Percentiles rank a stretch among this genome's conserved stretches.
Conservation (phyloP, 306 rosid genomes). For the Arachis stenosperma region DNA sequence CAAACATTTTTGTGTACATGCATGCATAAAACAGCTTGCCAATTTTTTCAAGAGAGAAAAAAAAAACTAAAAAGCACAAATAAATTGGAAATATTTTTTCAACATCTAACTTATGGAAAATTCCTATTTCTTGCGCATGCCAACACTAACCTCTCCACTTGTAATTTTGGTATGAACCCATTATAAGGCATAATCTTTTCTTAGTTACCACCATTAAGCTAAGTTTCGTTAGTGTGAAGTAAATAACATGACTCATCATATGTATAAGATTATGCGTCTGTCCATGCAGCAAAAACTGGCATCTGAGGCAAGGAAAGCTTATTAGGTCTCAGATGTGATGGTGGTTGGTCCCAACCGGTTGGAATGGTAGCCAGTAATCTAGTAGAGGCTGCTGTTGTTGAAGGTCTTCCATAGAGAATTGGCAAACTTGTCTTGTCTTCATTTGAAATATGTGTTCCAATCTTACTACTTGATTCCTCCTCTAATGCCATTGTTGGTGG, state of each 20-base stretch:
- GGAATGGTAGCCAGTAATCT: conserved; percentile 46
- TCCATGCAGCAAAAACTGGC: conserved; percentile 70
- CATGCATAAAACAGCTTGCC: conserved; percentile 33
- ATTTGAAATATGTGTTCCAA: conserved; percentile 58
- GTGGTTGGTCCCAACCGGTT: conserved; percentile 52
- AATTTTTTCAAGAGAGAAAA: background rate
- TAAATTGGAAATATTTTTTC: too few relatives aligned
- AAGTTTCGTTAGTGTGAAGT: too few relatives aligned
- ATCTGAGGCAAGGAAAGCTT: conserved; percentile 61
- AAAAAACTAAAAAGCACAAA: background rate
- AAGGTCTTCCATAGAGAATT: conserved; percentile 54
- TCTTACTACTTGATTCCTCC: conserved; percentile 10
- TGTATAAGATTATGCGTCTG: conserved; percentile 41
- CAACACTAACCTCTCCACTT: too few relatives aligned
- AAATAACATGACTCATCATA: too few relatives aligned
- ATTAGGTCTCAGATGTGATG: conserved; percentile 54
- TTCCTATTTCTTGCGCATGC: too few relatives aligned
- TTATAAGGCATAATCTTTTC: too few relatives aligned
- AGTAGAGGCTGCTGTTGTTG: conserved; percentile 50
- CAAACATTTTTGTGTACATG: conserved; percentile 20
- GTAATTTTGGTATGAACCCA: too few relatives aligned
- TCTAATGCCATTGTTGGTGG: conserved; percentile 6
- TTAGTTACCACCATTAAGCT: too few relatives aligned
- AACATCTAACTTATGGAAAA: too few relatives aligned
- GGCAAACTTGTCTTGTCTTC: conserved; percentile 58